Percentiles rank a stretch among this genome's conserved stretches.
phyloP scores from a whole-genome alignment of 257 asterid species.

The Nicotiana obtusifolia region DNA sequence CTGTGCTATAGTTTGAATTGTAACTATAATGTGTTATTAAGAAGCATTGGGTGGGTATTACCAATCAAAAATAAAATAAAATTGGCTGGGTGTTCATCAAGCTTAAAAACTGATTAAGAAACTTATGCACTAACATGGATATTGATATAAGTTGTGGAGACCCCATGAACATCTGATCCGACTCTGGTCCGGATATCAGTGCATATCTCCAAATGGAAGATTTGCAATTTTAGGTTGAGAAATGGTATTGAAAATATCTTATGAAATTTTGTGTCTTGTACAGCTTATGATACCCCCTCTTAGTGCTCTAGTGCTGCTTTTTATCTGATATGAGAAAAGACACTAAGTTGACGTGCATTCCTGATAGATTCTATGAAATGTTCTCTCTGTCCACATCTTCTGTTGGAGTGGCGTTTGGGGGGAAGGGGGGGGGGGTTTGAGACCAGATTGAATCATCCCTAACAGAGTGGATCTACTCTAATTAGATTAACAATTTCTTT shows the following conservation, averaged over 20 bases:
- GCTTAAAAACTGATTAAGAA: background rate
- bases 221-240: slow-evolving; percentile 4
- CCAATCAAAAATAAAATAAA: background rate
- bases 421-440: too few species aligned
- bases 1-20: slow-evolving; percentile 1
- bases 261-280: background rate
- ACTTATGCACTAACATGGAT: background rate
- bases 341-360: background rate
- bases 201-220: background rate
- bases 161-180: background rate
- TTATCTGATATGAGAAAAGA: background rate
- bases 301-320: background rate
- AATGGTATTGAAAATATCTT: background rate
- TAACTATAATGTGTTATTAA: background rate
- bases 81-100: background rate
- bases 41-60: background rate
- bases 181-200: background rate
- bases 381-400: background rate
- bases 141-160: background rate
- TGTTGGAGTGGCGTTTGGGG: background rate
- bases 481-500: background rate
- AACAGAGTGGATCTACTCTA: background rate
- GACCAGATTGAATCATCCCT: background rate
- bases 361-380: background rate
- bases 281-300: background rate